These are phyloP conservation scores for Pecoramyces ruminantium DNA, from an alignment of 192 early-diverging fungal genomes.

Conservation along the genomic window DNA sequence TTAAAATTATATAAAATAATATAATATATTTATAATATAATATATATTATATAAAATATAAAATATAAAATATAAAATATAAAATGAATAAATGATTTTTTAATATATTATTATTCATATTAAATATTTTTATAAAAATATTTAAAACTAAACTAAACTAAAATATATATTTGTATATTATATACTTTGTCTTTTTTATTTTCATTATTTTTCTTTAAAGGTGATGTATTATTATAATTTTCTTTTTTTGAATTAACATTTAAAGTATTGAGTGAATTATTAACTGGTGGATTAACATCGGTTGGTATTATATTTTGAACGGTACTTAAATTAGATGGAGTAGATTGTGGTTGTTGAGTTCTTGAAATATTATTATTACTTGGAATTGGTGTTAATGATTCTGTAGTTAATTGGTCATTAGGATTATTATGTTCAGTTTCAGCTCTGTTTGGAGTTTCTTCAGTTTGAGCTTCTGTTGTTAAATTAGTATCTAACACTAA, in stretches of 20 bases:
- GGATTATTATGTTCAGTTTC: background rate
- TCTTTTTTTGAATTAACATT: background rate
- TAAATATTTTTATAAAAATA: too few relatives aligned
- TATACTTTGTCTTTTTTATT: background rate
- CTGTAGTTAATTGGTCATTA: background rate
- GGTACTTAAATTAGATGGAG: background rate
- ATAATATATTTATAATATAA: too few relatives aligned
- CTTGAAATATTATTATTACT: background rate
- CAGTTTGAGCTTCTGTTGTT: background rate
- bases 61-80: too few relatives aligned
- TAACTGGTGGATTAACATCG: background rate
- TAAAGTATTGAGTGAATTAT: background rate
- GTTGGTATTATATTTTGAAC: background rate
- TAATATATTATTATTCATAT: too few relatives aligned
- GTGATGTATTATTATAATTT: background rate
- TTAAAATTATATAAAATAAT: too few relatives aligned
- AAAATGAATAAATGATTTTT: too few relatives aligned
- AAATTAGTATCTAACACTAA: background rate
- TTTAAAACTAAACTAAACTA: too few relatives aligned
- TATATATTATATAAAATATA: too few relatives aligned
- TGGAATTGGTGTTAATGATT: background rate
- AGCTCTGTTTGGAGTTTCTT: background rate
- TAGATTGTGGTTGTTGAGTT: background rate
- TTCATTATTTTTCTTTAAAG: background rate
- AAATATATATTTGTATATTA: too few relatives aligned